These are phyloP conservation scores for Fusarium sp. DNA, from an alignment of 2,329 filamentous ascomycete species.

Conservation along the genomic window DNA sequence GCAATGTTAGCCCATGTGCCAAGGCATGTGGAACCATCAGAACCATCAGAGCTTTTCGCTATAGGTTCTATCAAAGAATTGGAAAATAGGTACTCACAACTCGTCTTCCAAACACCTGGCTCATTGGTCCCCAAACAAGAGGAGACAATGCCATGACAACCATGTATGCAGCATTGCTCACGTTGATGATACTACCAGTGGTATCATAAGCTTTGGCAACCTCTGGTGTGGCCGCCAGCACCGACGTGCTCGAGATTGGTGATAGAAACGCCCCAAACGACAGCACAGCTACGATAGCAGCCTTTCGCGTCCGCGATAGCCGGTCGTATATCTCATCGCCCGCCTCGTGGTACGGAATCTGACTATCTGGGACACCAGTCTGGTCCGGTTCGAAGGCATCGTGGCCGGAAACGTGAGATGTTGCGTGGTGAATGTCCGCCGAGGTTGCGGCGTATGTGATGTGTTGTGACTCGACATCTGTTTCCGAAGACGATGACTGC, in stretches of 20 bases:
- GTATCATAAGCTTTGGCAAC: conserved; percentile 74
- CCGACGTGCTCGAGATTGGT: conserved; percentile 79
- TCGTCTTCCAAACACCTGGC: conserved; percentile 71
- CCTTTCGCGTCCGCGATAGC: conserved; percentile 71
- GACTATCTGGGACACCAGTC: conserved; percentile 1
- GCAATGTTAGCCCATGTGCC: background rate
- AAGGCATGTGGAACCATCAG: background rate
- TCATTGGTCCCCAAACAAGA: conserved; percentile 78
- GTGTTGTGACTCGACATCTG: background rate
- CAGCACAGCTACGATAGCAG: conserved; percentile 74
- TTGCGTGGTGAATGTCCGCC: conserved; percentile 36
- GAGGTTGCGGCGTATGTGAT: background rate
- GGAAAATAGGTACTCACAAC: conserved; percentile 55
- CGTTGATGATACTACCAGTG: conserved; percentile 76
- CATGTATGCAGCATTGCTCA: conserved; percentile 81
- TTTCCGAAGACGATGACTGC: conserved; percentile 7
- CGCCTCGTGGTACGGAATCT: conserved; percentile 40
- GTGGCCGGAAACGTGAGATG: conserved; percentile 47
- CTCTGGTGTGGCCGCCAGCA: conserved; percentile 80
- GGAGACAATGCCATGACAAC: conserved; percentile 78
- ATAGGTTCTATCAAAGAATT: background rate
- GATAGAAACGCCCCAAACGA: conserved; percentile 82
- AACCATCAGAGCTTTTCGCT: background rate
- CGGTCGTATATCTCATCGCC: conserved; percentile 72
- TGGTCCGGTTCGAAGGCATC: conserved; percentile 42